phyloP scores from a whole-genome alignment of 1,139 yeast species.

The Komagataea norvegica region DNA sequence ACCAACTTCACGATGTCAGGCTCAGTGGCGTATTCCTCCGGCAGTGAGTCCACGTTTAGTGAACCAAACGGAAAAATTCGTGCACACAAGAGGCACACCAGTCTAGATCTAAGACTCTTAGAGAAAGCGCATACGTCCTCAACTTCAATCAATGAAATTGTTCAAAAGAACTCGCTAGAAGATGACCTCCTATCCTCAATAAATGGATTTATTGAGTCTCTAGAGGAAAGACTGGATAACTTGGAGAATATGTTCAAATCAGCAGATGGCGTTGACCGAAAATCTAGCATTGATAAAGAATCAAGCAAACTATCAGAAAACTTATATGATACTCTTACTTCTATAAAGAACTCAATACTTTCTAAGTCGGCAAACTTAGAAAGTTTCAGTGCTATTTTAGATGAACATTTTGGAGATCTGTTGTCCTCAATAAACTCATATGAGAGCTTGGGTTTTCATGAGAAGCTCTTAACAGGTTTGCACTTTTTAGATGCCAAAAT shows the following conservation, averaged over 20 bases:
- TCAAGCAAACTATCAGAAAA: slow-evolving; percentile 21
- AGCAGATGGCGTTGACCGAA: slow-evolving; percentile 15
- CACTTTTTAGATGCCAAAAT: slow-evolving; percentile 55
- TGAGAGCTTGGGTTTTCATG: slow-evolving; percentile 25
- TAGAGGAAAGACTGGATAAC: slow-evolving; percentile 47
- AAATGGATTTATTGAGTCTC: slow-evolving; percentile 48
- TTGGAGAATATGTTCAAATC: slow-evolving; percentile 48
- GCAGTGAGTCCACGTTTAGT: not conserved
- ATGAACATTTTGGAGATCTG: slow-evolving; percentile 50
- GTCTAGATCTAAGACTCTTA: slow-evolving; percentile 21
- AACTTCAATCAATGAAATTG: slow-evolving; percentile 21
- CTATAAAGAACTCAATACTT: slow-evolving; percentile 25
- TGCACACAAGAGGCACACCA: slow-evolving; percentile 13
- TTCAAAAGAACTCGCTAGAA: slow-evolving; percentile 35
- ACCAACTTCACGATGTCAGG: too few species aligned
- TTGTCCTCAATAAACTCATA: slow-evolving; percentile 29
- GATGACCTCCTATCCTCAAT: slow-evolving; percentile 47
- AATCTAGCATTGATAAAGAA: slow-evolving; percentile 16
- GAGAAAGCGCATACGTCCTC: slow-evolving; percentile 24
- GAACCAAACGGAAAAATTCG: too few species aligned
- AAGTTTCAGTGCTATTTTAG: slow-evolving; percentile 44
- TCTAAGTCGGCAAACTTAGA: slow-evolving; percentile 35
- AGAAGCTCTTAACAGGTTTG: slow-evolving; percentile 48
- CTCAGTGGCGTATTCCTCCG: not conserved
- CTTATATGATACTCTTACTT: slow-evolving; percentile 29